Evolutionary conservation across 2,329 filamentous ascomycete genomes (phyloP).

Genomic region (Dendrostoma leiphaemia): DNA sequence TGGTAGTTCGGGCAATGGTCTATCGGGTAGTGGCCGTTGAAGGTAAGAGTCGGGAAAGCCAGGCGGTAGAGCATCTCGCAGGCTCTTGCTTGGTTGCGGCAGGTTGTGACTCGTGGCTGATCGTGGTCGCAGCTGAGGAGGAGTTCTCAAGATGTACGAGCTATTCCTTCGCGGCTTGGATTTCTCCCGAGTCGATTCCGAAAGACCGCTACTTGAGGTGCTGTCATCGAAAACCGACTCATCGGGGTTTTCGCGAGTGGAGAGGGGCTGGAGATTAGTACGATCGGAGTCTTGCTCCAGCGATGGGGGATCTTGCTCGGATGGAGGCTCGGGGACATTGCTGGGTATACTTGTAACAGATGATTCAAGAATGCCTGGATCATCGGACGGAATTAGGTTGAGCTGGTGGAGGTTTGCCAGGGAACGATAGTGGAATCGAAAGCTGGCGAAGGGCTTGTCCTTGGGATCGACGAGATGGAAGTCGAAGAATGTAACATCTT

Average conservation of each 20-base stretch:
- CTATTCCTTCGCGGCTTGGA: conserved; percentile 5
- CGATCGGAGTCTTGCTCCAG: background rate
- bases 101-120: conserved; percentile 10
- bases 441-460: conserved; percentile 51
- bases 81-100: conserved; percentile 32
- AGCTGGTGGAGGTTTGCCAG: conserved; percentile 46
- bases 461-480: conserved; percentile 51
- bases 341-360: conserved; percentile 1
- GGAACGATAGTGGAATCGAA: conserved; percentile 56
- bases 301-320: background rate
- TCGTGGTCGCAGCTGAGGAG: conserved; percentile 15
- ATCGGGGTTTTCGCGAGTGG: background rate
- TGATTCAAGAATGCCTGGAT: conserved; percentile 2
- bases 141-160: conserved; percentile 6
- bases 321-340: background rate
- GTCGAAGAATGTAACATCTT: conserved; percentile 50
- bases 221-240: conserved; percentile 11
- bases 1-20: conserved; percentile 21
- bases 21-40: conserved; percentile 28
- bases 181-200: background rate
- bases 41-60: conserved; percentile 21
- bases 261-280: background rate
- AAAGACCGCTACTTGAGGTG: background rate
- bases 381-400: conserved; percentile 40
- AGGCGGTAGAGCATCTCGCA: conserved; percentile 23